Percentiles rank a stretch among this genome's conserved stretches.
phyloP scores from a whole-genome alignment of 768 basidiomycete genomes.

The Mycena floridula region DNA sequence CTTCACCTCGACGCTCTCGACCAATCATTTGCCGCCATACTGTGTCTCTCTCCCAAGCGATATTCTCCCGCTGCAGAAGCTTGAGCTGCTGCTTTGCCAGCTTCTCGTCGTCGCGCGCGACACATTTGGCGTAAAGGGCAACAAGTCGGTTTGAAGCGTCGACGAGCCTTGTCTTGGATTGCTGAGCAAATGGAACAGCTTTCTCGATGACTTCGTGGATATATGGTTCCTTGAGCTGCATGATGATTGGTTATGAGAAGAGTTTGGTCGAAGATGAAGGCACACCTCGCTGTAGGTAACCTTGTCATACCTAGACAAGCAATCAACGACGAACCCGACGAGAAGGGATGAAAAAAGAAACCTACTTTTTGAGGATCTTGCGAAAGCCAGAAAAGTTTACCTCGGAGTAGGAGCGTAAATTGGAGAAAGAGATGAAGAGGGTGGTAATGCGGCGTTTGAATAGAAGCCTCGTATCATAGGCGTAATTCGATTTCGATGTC shows the following conservation, averaged over 20 bases:
- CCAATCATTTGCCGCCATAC: conserved; percentile 97
- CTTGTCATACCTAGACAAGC: conserved; percentile 96
- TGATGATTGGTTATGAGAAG: neutral
- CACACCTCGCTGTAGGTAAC: conserved; percentile 67
- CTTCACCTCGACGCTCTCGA: conserved; percentile 64
- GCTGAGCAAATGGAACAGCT: conserved; percentile 60
- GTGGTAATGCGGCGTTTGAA: conserved; percentile 88
- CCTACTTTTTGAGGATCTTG: conserved; percentile 93
- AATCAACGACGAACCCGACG: neutral
- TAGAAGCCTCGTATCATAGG: conserved; percentile 74
- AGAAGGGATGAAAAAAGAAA: conserved; percentile 9
- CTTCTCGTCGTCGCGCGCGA: conserved; percentile 62
- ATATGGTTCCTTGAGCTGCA: conserved; percentile 72
- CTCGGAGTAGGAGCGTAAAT: conserved; percentile 82
- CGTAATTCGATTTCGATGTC: conserved; percentile 75
- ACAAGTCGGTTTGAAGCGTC: conserved; percentile 52
- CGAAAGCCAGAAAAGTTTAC: conserved; percentile 91
- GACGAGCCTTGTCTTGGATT: conserved; percentile 58
- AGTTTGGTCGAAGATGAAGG: neutral
- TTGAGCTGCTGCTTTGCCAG: conserved; percentile 77
- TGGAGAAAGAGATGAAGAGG: conserved; percentile 70
- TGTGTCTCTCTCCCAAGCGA: conserved; percentile 96
- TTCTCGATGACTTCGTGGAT: conserved; percentile 64
- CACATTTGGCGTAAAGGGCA: conserved; percentile 79
- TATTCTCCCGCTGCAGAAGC: conserved; percentile 84